Conservation (phyloP, 371 early-diverging fungal genomes). For the Lichtheimia ornata region DNA sequence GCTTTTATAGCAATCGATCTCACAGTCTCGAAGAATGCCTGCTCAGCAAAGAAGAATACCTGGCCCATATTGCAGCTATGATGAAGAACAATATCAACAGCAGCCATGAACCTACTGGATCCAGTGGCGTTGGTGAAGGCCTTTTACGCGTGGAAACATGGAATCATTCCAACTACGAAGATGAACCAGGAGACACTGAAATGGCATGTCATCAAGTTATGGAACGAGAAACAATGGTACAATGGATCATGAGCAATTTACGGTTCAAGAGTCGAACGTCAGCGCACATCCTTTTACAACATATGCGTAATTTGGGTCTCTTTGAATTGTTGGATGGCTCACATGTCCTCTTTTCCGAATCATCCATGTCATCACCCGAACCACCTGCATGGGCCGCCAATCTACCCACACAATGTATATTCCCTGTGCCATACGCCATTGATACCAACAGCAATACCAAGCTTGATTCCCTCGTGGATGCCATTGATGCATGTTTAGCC, state of each 20-base stretch:
- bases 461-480: slow-evolving; percentile 53
- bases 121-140: neutral
- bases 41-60: slow-evolving; percentile 40
- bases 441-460: slow-evolving; percentile 41
- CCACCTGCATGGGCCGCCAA: neutral
- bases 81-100: slow-evolving; percentile 33
- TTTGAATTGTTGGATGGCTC: slow-evolving; percentile 57
- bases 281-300: slow-evolving; percentile 47
- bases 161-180: neutral
- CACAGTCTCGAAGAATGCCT: slow-evolving; percentile 24
- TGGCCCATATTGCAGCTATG: slow-evolving; percentile 44
- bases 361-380: neutral
- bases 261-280: slow-evolving; percentile 28
- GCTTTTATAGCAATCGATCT: slow-evolving; percentile 25
- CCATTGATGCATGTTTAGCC: slow-evolving; percentile 53
- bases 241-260: slow-evolving; percentile 41
- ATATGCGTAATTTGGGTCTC: slow-evolving; percentile 57
- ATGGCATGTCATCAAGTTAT: slow-evolving; percentile 28
- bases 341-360: slow-evolving; percentile 37
- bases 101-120: neutral
- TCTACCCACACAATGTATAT: slow-evolving; percentile 30
- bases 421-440: slow-evolving; percentile 56
- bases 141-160: slow-evolving; percentile 9
- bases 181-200: slow-evolving; percentile 13
- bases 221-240: slow-evolving; percentile 29